These are phyloP conservation scores for Aspergillus nanangensis DNA, from an alignment of 495 filamentous ascomycete genomes.

Conservation along the genomic window DNA sequence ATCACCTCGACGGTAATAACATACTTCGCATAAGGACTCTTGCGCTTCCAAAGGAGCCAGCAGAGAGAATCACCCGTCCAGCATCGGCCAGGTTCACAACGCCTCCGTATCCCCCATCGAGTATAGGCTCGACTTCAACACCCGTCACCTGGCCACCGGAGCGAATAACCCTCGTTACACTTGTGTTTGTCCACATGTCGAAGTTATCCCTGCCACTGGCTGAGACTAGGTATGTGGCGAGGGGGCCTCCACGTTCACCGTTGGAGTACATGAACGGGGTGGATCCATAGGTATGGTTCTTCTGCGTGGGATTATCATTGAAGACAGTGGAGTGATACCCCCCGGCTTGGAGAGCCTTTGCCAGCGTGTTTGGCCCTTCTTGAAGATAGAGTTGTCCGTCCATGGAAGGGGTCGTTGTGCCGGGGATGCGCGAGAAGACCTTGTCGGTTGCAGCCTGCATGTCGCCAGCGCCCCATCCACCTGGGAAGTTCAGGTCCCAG, in stretches of 20 bases:
- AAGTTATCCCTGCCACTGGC: conserved; percentile 4
- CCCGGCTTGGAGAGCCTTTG: not conserved
- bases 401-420: not conserved
- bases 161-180: conserved; percentile 1
- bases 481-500: conserved; percentile 5
- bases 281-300: conserved; percentile 4
- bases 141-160: not conserved
- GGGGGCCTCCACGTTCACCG: conserved; percentile 5
- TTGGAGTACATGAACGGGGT: conserved; percentile 7
- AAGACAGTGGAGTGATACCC: not conserved
- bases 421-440: conserved; percentile 5
- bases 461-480: conserved; percentile 1
- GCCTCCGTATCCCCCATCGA: conserved; percentile 3
- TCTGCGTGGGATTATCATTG: conserved; percentile 1
- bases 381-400: conserved; percentile 3
- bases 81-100: conserved; percentile 2
- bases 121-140: conserved; percentile 3
- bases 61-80: conserved; percentile 3
- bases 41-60: conserved; percentile 2
- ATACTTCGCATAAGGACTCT: conserved; percentile 4
- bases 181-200: conserved; percentile 4
- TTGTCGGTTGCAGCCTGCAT: conserved; percentile 5
- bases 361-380: not conserved
- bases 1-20: not conserved
- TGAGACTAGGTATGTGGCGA: conserved; percentile 6